Evolutionary conservation across 2,329 filamentous ascomycete species (phyloP).

Genomic region (Colletotrichum camelliae): DNA sequence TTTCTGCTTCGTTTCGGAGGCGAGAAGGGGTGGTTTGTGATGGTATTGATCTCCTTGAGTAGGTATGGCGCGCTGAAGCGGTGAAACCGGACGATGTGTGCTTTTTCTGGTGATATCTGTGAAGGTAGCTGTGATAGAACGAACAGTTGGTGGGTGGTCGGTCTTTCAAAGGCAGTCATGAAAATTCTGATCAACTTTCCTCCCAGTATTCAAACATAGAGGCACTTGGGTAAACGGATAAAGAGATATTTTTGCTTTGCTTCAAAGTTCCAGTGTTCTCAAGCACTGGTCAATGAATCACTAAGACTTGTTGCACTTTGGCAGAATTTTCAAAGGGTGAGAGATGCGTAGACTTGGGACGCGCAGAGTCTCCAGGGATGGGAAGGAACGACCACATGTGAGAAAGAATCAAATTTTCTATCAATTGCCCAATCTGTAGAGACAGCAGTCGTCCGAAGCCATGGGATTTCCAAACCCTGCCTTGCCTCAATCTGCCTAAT

Average conservation of each 20-base stretch:
- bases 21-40: neutral
- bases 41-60: accelerated
- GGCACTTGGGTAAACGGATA: accelerated
- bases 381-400: neutral
- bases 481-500: neutral
- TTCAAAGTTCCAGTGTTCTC: neutral
- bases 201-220: neutral
- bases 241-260: neutral
- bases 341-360: too few species aligned
- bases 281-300: neutral
- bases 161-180: neutral
- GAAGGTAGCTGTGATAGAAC: neutral
- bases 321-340: neutral
- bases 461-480: neutral
- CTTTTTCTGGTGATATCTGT: neutral
- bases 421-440: neutral
- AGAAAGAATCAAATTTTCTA: neutral
- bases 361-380: too few species aligned
- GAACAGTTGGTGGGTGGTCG: neutral
- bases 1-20: neutral
- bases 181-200: neutral
- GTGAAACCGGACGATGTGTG: accelerated
- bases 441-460: neutral
- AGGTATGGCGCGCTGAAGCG: neutral
- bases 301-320: neutral